phyloP scores from a whole-genome alignment of 192 early-diverging fungal species.

The Entrophospora sp. region DNA sequence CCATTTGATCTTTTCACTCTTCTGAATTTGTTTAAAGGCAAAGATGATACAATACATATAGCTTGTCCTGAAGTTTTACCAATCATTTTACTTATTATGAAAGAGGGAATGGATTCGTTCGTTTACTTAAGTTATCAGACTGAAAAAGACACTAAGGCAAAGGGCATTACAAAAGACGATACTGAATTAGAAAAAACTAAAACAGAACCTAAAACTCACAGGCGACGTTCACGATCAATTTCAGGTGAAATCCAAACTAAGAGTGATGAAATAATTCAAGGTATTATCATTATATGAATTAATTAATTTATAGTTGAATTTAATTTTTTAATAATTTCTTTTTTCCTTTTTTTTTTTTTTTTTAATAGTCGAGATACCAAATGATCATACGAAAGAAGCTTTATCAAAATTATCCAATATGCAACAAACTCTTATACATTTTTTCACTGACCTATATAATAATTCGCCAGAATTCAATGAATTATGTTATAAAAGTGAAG shows the following conservation, averaged over 20 bases:
- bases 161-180: slow-evolving; percentile 7
- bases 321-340: no score
- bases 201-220: not conserved
- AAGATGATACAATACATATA: slow-evolving; percentile 22
- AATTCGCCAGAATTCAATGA: slow-evolving; percentile 45
- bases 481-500: slow-evolving; percentile 36
- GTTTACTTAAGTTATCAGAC: slow-evolving; percentile 14
- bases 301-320: not conserved
- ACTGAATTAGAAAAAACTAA: slow-evolving; percentile 3
- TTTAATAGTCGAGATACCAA: not conserved
- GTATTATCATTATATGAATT: not conserved
- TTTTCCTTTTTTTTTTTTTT: not conserved
- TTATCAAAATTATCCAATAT: slow-evolving; percentile 29
- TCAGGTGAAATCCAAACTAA: not conserved
- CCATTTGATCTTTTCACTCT: slow-evolving; percentile 41
- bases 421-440: slow-evolving; percentile 36
- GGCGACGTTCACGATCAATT: slow-evolving; percentile 1
- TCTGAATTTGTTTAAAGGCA: slow-evolving; percentile 26
- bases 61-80: slow-evolving; percentile 40
- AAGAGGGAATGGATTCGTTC: slow-evolving; percentile 29
- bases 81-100: slow-evolving; percentile 40
- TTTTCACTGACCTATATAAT: slow-evolving; percentile 37
- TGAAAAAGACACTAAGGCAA: not conserved
- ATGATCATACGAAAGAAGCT: slow-evolving; percentile 19
- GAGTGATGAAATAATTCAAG: not conserved